Evolutionary conservation across 768 basidiomycete species (phyloP).

Genomic region (Boletus tomentosulus): DNA sequence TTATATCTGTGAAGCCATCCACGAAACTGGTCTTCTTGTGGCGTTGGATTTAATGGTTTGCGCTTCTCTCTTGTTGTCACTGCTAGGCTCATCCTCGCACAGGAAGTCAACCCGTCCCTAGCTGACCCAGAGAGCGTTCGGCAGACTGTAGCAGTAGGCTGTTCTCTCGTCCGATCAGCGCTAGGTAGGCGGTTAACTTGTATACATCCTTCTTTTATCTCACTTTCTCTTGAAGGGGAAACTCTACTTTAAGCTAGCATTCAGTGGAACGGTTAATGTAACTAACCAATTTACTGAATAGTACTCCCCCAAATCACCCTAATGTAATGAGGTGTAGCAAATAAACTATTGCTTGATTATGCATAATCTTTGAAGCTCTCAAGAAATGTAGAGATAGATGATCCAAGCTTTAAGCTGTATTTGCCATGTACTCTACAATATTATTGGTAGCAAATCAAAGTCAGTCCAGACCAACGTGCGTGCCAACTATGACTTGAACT

Average conservation of each 20-base stretch:
- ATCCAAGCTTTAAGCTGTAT: neutral
- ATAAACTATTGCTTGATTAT: neutral
- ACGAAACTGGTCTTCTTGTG: constrained; percentile 89
- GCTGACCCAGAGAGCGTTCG: constrained; percentile 67
- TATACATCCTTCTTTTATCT: constrained; percentile 3
- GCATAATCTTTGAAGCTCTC: neutral
- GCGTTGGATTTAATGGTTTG: constrained; percentile 91
- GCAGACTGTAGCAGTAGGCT: constrained; percentile 88
- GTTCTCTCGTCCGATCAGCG: constrained; percentile 78
- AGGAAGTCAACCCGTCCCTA: constrained; percentile 98
- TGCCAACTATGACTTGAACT: constrained; percentile 38
- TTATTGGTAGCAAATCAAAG: too few relatives aligned
- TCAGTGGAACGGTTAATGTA: too few relatives aligned
- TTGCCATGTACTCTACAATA: too few relatives aligned
- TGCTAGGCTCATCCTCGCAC: constrained; percentile 13
- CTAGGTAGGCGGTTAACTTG: constrained; percentile 51
- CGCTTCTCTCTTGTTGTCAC: constrained; percentile 1
- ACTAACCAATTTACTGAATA: too few relatives aligned
- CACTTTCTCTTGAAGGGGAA: constrained; percentile 25
- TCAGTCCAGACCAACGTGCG: neutral
- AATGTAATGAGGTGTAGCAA: neutral
- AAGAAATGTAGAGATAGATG: neutral
- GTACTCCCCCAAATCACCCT: neutral
- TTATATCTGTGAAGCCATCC: constrained; percentile 91
- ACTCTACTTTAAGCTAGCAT: constrained; percentile 25